Base-by-base conservation (phyloP, 106 monocot genomes). In the Chionographis japonica region DNA sequence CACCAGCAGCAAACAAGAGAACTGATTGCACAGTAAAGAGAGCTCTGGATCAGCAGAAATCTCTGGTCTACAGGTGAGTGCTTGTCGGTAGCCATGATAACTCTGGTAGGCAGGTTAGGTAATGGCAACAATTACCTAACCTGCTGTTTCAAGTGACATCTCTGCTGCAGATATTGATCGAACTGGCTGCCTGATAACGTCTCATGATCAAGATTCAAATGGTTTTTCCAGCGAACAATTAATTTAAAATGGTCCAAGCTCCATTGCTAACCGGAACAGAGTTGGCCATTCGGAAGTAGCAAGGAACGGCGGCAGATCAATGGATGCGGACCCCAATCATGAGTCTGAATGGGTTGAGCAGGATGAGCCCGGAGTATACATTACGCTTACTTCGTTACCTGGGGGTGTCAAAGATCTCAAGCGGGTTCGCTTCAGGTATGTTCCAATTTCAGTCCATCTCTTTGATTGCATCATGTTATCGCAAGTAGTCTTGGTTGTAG, bases 301-400 rank as follows among this genome's bases (percentile, higher is more conserved):
- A 49, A 81, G 77, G 49, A 86, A 89, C 70, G 86, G 91, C 58
- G 84, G 60, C 56, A 91, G 77, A 76, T 39, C 59, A 40, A 63
- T 60, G 0, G 84, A 92, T 49, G 61, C 67, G 56, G 85, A 88
- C 40, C 43, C 72, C 15, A 86, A 78, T 75, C 88, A 81, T 7
- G 84, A 84, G 40, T 65, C 86, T 63, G 97, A 97, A 83, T 86
- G 92, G 89, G 92, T 97, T 17, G 97, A 92, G 76, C 97, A 97
- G 76, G 92, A 97, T 73, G 92, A 97, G 41, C 97, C 89, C 37
- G 97, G 97, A 3, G 97, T 97, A 12, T 97, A 97, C 65, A 97
- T 97, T 40, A 97, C 97, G 10, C 84, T 97, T n/a, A 86, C 83
- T 54, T 82, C 88, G 16, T 81, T 97, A 39, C 83, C 97, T 59